phyloP scores from a whole-genome alignment of 2,329 filamentous ascomycete genomes.

The Penicillium concentricum region DNA sequence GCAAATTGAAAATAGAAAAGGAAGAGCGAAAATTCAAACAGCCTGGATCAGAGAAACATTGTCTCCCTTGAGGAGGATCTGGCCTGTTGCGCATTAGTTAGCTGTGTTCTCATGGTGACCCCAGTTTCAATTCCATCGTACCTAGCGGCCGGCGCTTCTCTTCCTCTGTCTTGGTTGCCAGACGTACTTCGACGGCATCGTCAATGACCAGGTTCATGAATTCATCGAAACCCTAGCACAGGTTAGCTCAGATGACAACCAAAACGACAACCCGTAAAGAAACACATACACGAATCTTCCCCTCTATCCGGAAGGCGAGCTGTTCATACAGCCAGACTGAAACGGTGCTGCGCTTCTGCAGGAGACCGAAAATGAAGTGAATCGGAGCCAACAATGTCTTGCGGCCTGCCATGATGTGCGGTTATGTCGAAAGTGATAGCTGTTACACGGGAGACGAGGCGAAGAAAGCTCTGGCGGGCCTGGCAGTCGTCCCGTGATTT shows the following conservation, averaged over 20 bases:
- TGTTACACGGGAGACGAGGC: constrained; percentile 2
- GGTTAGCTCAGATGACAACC: constrained; percentile 5
- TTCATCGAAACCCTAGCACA: constrained; percentile 86
- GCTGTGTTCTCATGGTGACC: not conserved
- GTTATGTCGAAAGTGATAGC: constrained; percentile 11
- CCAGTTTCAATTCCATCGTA: constrained; percentile 43
- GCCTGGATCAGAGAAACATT: constrained; percentile 79
- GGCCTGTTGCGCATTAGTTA: constrained; percentile 52
- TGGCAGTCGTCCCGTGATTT: constrained; percentile 24
- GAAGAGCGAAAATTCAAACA: constrained; percentile 31
- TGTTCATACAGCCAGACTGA: constrained; percentile 98
- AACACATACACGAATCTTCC: constrained; percentile 79
- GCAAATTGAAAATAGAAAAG: constrained; percentile 16
- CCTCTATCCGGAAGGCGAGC: constrained; percentile 88
- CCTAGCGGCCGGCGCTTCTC: constrained; percentile 78
- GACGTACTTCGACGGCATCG: constrained; percentile 88
- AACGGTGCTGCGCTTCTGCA: constrained; percentile 79
- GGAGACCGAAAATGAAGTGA: constrained; percentile 92
- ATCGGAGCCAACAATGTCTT: constrained; percentile 74
- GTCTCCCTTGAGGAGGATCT: constrained; percentile 84
- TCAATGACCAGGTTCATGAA: constrained; percentile 99
- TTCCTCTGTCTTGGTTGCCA: constrained; percentile 75
- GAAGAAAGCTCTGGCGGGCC: constrained; percentile 22
- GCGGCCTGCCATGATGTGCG: constrained; percentile 53
- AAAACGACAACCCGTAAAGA: not conserved